Percentiles rank a stretch among this genome's conserved stretches.
phyloP scores from a whole-genome alignment of 768 basidiomycete genomes.

The Mycena rebaudengoi region DNA sequence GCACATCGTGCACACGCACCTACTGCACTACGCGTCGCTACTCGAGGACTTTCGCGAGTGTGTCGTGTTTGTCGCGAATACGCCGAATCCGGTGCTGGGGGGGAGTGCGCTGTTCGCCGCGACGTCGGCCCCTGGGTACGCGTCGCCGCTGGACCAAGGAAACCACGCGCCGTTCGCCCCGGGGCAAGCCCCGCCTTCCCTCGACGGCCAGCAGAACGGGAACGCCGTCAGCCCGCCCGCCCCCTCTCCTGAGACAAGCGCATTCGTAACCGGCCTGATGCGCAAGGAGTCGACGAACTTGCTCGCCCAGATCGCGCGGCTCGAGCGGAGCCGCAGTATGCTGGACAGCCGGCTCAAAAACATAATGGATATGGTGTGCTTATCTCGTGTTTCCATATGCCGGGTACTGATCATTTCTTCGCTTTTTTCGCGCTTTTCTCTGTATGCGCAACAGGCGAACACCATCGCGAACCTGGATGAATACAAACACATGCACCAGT shows the following conservation, averaged over 20 bases:
- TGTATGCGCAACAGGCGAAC: no score
- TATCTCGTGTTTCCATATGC: background rate
- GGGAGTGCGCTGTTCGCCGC: no score
- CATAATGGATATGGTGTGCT: slow-evolving; percentile 57
- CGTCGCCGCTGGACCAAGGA: no score
- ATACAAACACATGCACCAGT: slow-evolving; percentile 47
- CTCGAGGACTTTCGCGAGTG: slow-evolving; percentile 62
- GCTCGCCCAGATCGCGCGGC: slow-evolving; percentile 56
- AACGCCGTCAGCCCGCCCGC: no score
- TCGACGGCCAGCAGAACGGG: no score
- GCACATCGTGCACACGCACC: slow-evolving; percentile 64
- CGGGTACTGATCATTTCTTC: background rate
- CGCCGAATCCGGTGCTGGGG: slow-evolving; percentile 57
- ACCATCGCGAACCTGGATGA: slow-evolving; percentile 58
- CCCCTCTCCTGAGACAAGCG: slow-evolving; percentile 24
- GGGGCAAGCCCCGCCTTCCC: no score
- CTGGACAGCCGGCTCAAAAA: slow-evolving; percentile 57
- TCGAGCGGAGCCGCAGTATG: slow-evolving; percentile 51
- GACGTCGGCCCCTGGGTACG: no score
- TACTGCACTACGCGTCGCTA: slow-evolving; percentile 62
- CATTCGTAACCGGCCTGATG: slow-evolving; percentile 34
- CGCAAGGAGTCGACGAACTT: slow-evolving; percentile 56
- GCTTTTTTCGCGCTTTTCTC: no score
- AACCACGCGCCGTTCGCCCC: no score
- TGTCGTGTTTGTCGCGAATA: slow-evolving; percentile 56